phyloP scores from a whole-genome alignment of 2,329 filamentous ascomycete species.

The Neonectria faginata region DNA sequence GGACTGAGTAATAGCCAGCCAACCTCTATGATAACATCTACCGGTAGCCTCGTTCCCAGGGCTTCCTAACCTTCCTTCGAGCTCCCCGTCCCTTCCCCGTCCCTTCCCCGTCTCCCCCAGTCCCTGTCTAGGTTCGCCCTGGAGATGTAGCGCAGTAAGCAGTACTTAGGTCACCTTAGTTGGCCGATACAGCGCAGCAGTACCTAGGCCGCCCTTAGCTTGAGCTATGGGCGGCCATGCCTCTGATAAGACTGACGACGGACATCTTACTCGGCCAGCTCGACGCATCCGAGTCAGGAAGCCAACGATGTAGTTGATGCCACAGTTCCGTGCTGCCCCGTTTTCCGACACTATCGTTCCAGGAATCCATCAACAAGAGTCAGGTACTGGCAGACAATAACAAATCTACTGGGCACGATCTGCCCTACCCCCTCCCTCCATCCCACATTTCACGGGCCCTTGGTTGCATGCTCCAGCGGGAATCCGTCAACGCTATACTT shows the following conservation, averaged over 20 bases:
- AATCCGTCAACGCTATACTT: constrained; percentile 28
- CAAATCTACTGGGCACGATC: too few species aligned
- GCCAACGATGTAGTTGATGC: neutral
- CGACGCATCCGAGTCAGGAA: neutral
- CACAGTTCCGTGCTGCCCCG: neutral
- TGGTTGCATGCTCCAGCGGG: constrained; percentile 17
- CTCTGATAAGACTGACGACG: constrained; percentile 18
- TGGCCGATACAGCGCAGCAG: constrained; percentile 9
- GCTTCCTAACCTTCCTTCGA: constrained; percentile 22
- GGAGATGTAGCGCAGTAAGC: constrained; percentile 27
- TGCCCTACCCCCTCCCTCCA: neutral
- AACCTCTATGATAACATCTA: constrained; percentile 12
- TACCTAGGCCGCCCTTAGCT: neutral
- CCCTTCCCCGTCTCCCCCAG: constrained; percentile 21
- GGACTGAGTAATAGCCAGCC: neutral
- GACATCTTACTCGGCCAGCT: constrained; percentile 11
- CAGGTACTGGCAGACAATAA: neutral
- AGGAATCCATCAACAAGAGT: neutral
- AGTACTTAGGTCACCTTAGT: constrained; percentile 5
- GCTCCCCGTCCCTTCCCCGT: constrained; percentile 22
- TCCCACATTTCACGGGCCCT: constrained; percentile 10
- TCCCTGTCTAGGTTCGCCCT: constrained; percentile 27
- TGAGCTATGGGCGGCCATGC: constrained; percentile 15
- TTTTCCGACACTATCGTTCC: neutral
- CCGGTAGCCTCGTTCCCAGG: constrained; percentile 17